Evolutionary conservation across 352 stramenopile genomes (phyloP).

Genomic region (Lagenidium giganteum): DNA sequence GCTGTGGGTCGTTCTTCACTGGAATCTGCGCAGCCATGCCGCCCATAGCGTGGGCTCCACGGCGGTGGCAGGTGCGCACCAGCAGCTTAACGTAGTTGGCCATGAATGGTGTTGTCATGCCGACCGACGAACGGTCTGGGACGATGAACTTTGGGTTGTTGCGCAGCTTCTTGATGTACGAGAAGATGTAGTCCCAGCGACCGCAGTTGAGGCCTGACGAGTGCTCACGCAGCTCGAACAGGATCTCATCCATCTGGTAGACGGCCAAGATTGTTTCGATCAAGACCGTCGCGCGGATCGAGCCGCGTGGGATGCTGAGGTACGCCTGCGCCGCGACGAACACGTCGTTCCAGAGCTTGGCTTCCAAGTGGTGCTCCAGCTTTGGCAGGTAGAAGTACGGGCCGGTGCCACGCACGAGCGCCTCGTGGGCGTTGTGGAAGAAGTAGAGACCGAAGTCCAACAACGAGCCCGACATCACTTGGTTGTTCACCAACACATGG

Average conservation of each 20-base stretch:
- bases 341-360: conserved; percentile 96
- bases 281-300: conserved; percentile 91
- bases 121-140: conserved; percentile 89
- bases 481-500: conserved; percentile 92
- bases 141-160: conserved; percentile 90
- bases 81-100: conserved; percentile 93
- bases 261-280: conserved; percentile 96
- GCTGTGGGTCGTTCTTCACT: conserved; percentile 88
- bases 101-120: conserved; percentile 95
- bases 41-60: conserved; percentile 94
- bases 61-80: conserved; percentile 93
- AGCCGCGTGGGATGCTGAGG: conserved; percentile 88
- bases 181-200: conserved; percentile 98
- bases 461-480: conserved; percentile 88
- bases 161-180: conserved; percentile 96
- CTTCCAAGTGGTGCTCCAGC: conserved; percentile 93
- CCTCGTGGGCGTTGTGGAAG: conserved; percentile 93
- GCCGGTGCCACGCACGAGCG: conserved; percentile 77
- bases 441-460: conserved; percentile 97
- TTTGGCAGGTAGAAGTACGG: conserved; percentile 97
- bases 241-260: conserved; percentile 97
- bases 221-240: conserved; percentile 95
- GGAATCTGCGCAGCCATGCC: conserved; percentile 97
- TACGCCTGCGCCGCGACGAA: conserved; percentile 92
- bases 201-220: conserved; percentile 96